Percentiles rank a stretch among this genome's conserved stretches.
These are phyloP conservation scores for Colletotrichum somersetense DNA, from an alignment of 2,329 filamentous ascomycete genomes.

Conservation along the genomic window DNA sequence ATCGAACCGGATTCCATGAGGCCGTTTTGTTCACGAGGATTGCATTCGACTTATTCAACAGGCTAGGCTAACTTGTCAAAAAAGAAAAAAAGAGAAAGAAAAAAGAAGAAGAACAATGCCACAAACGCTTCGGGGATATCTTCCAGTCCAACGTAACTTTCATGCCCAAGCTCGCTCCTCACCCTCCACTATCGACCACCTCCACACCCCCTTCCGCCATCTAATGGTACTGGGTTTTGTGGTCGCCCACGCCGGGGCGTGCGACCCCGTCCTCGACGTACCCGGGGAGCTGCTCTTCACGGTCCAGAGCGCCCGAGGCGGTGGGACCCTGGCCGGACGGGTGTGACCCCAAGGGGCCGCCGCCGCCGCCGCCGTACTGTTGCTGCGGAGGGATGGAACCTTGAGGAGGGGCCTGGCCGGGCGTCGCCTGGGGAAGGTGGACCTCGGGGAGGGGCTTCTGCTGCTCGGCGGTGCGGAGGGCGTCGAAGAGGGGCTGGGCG, in stretches of 20 bases:
- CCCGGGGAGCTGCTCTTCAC: conserved; percentile 37
- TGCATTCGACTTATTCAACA: conserved; percentile 2
- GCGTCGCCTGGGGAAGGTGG: conserved; percentile 37
- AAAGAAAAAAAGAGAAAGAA: no score
- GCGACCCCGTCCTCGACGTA: conserved; percentile 41
- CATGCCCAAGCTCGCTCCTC: conserved; percentile 4
- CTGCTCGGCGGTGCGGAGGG: conserved; percentile 51
- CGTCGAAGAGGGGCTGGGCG: conserved; percentile 48
- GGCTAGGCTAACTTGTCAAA: conserved; percentile 5
- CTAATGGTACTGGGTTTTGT: conserved; percentile 40
- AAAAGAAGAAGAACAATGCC: neutral
- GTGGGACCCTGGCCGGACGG: conserved; percentile 22
- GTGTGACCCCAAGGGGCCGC: conserved; percentile 41
- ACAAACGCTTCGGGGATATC: conserved; percentile 27
- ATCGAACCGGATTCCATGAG: no score
- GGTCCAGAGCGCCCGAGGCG: conserved; percentile 29
- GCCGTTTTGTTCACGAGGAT: neutral
- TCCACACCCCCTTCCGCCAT: neutral
- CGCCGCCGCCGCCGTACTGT: conserved; percentile 42
- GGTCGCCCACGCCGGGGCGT: conserved; percentile 40
- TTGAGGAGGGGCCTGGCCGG: conserved; percentile 28
- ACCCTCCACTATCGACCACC: neutral
- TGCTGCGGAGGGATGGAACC: conserved; percentile 24
- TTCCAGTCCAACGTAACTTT: conserved; percentile 2
- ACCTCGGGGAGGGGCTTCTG: conserved; percentile 41